Base-by-base conservation (phyloP, 805 yeast genomes). In the Saccharomycopsis schoenii region DNA sequence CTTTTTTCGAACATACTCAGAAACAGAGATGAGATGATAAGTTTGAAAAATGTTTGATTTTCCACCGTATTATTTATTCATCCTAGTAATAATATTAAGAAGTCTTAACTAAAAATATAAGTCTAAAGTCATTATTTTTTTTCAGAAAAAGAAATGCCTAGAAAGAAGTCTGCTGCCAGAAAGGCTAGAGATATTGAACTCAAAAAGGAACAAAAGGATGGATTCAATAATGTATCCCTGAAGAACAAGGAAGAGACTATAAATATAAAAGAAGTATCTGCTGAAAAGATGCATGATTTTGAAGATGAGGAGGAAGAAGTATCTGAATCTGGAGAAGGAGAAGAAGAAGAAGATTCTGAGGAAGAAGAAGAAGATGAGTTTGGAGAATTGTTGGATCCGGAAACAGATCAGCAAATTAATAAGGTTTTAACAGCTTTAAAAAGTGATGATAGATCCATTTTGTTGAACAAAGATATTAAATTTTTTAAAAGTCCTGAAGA, bases 321-420 rank as follows among this genome's bases (percentile, higher is more conserved):
- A 10, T 55, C 19, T 21, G 47, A 36, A n/a, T 29, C 10, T n/a
- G 58, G 25, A 29, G 29, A 36, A 21, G 11, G n/a, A 12, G 57
- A 55, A 15, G 41, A 36, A 10, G 56, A 29, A 9, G 56, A 52
- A 14, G 41, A 36, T 10, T 56, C 60, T 36, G 58, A 60, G 19
- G 21, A 70, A 39, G 96, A 89, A 69, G 90, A 84, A 3, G 99
- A 93, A 73, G 99, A 94, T 70, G 97, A 92, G 63, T 85, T 72
- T 66, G 99, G 97, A 58, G 96, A 91, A 37, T 76, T 94, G 58
- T 78, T 89, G 59, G 93, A 97, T 0, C 90, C 83, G 56, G 91
- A 88, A 58, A 89, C 94, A 10, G 97, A 94, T 65, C 72, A 78
- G 19, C 96, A 96, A 25, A 84, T 94, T 66, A 77, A 80, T 58